Base-by-base conservation (phyloP, 805 yeast genomes). In the Debaryomyces tyrocola region DNA sequence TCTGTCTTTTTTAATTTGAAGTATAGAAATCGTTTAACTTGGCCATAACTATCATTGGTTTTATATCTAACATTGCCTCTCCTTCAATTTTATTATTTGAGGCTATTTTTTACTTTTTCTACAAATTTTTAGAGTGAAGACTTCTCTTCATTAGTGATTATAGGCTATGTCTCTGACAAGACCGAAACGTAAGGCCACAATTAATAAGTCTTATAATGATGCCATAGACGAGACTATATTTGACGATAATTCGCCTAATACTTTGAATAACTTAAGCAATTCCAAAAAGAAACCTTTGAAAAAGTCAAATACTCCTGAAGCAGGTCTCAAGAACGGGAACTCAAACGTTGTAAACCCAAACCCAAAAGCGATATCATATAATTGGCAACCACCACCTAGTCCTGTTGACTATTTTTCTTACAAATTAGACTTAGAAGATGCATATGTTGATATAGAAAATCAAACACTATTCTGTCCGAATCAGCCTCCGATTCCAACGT, bases 351-450 rank as follows among this genome's bases (percentile, higher is more conserved):
- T 24, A 6, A 24, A 24, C 27, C 27, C 27, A 6, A 24, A 24
- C 5, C 27, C 27, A 24, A 41, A 45, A 24, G 24, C 50, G 8
- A 46, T 75, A 2, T 80, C 80, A 2, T 58, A 62, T 51, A 80
- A 79, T 58, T 79, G 80, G 80, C 83, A 78, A 54, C 80, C 83
- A 1, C 66, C 68, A 2, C 62, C 68, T 4, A 40, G 51, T 3
- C 51, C 60, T 4, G 51, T 57, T 4, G 77, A 74, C 46, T 63
- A 59, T 33, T 80, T 80, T 55, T 77, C 79, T 37, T 62, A 64
- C 44, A 58, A 65, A 33, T 57, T 78, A 33, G 73, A 77, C 53
- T 55, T 78, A 42, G 57, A 62, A 17, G 70, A 63, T 41, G 78
- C 81, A 8, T 68, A 64, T 48, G 67, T 79, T n/a, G 66, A 70